Percentiles rank a stretch among this genome's conserved stretches.
These are phyloP conservation scores for Euryodendron excelsum DNA, from an alignment of 148 eudicot species.

Conservation along the genomic window DNA sequence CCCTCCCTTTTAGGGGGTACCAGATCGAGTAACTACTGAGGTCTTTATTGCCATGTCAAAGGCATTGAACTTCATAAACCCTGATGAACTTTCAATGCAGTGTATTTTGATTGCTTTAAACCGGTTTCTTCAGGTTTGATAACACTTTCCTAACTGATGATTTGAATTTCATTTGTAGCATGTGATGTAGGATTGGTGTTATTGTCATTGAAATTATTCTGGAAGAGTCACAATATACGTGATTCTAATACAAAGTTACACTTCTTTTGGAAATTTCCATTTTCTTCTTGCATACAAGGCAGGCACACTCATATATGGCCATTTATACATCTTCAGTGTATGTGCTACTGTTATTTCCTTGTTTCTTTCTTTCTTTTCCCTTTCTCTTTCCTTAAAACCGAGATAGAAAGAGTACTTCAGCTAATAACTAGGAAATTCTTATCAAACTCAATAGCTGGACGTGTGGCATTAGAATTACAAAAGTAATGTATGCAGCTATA, in stretches of 20 bases:
- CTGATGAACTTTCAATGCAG: conserved; percentile 98
- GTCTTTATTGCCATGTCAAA: conserved; percentile 99
- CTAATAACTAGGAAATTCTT: background rate
- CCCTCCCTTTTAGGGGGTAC: conserved; percentile 60
- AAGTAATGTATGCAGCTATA: background rate
- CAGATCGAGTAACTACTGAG: conserved; percentile 94
- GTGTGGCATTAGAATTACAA: background rate
- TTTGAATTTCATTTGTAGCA: background rate
- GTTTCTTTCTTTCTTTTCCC: background rate
- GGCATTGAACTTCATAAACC: conserved; percentile 96
- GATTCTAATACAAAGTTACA: background rate
- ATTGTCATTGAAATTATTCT: background rate
- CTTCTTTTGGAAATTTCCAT: background rate
- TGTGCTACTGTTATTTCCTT: background rate
- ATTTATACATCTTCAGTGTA: background rate
- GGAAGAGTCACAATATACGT: background rate
- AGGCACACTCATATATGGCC: background rate
- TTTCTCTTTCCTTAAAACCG: background rate
- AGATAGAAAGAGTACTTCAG: background rate
- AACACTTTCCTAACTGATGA: background rate
- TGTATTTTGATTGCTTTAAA: conserved; percentile 96
- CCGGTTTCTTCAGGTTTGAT: conserved; percentile 84
- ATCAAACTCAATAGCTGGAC: background rate
- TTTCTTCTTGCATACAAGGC: conserved; percentile 4
- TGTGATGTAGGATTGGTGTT: background rate